These are phyloP conservation scores for Candida maris DNA, from an alignment of 805 yeast species.

Conservation along the genomic window DNA sequence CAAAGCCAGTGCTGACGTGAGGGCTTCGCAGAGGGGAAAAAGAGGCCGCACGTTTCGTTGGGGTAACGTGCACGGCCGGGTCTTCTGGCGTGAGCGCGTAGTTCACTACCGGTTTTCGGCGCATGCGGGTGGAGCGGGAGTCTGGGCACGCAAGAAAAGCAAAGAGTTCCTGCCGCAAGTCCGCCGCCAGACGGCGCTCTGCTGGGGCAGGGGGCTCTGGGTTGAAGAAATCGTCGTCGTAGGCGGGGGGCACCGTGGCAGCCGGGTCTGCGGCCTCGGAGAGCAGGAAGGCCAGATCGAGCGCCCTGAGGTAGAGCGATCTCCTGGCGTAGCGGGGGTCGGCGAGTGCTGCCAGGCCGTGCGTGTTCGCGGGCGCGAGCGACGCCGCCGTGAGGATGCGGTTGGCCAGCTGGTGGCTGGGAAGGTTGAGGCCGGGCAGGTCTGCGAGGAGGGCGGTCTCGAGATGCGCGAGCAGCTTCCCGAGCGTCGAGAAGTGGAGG, in stretches of 20 bases:
- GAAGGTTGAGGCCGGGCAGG: constrained; percentile 26
- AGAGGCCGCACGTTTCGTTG: neutral
- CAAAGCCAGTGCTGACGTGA: constrained; percentile 6
- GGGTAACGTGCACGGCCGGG: neutral
- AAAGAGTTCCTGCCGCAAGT: constrained; percentile 13
- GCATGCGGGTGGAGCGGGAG: constrained; percentile 7
- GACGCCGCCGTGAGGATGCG: constrained; percentile 37
- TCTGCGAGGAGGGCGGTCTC: constrained; percentile 28
- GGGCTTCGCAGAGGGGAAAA: neutral
- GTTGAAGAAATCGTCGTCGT: constrained; percentile 28
- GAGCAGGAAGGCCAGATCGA: constrained; percentile 12
- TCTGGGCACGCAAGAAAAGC: constrained; percentile 4
- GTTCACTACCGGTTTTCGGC: constrained; percentile 7
- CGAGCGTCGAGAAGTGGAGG: constrained; percentile 28
- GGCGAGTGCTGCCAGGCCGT: constrained; percentile 21
- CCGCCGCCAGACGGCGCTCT: constrained; percentile 11
- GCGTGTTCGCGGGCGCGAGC: constrained; percentile 26
- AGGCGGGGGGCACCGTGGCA: too few species aligned
- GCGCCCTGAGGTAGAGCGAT: constrained; percentile 32
- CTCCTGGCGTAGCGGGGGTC: constrained; percentile 25
- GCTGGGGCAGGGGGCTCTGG: constrained; percentile 13
- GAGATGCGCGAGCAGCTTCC: constrained; percentile 33
- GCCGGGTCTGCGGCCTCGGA: neutral
- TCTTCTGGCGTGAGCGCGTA: constrained; percentile 1
- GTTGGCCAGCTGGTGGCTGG: constrained; percentile 32